Base-by-base conservation (phyloP, 345 rosid species). In the Populus alba region DNA sequence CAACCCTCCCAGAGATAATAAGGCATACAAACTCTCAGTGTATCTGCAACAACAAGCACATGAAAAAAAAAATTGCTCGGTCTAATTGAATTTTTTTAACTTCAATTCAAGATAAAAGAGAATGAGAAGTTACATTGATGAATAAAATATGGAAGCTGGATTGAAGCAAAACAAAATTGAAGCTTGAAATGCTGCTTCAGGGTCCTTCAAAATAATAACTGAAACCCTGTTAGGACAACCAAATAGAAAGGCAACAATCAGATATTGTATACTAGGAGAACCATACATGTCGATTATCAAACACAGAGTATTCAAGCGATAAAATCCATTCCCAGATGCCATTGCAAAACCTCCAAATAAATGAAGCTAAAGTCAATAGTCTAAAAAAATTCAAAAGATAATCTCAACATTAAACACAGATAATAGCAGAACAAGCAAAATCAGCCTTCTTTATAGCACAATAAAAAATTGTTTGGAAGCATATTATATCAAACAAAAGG, bases 81-180 rank as follows among this genome's bases (percentile, higher is more conserved):
- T 33, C 18, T 68, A 41, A 22, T 62, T 43, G 57, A 45, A 75
- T 43, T 25, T 37, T 59, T 10, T 27, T 2, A 35, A 37, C 39
- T 37, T 17, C 8, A 7, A 18, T 68, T 43, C 29, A 25, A 5
- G 37, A 62, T 20, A 45, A 67, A 83, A 79, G 77, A 75, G 66
- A 25, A 68, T 25, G 62, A 67, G 73, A 77, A 63, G 68, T 78
- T 91, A 92, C 99, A 95, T 85, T 70, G 97, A 91, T 7, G 98
- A 87, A 79, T 92, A 94, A 71, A 94, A 94, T 80, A 95, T 86
- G 35, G 97, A 94, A 1, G 98, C 98, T 0, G 98, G 98, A 76
- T 94, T 94, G 88, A 92, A 92, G 88, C 97, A 92, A 81, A 96
- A 96, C 71, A 94, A 80, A 22, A 90, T 10, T 0, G 97, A 90